Percentiles rank a stretch among this genome's conserved stretches.
Evolutionary conservation across 2,329 filamentous ascomycete genomes (phyloP).

Genomic region (Penicillium sp.): DNA sequence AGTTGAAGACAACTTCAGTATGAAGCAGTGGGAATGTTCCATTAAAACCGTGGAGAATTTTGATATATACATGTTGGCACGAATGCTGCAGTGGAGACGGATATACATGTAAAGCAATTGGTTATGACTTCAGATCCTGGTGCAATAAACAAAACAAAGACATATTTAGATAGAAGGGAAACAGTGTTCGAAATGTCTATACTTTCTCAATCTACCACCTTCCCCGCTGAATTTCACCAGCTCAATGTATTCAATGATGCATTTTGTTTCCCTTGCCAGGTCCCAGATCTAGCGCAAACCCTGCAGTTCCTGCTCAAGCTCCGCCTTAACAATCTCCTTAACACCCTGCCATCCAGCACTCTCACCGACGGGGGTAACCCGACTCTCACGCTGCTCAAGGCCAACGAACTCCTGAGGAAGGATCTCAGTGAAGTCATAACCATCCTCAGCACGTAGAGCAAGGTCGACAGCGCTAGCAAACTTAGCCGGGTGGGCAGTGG

Average conservation of each 20-base stretch:
- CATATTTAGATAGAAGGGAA: neutral
- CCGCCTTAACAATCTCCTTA: constrained; percentile 1
- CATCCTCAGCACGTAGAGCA: constrained; percentile 68
- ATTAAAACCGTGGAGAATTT: neutral
- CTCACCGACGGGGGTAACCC: neutral
- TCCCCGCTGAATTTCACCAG: neutral
- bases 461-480: constrained; percentile 82
- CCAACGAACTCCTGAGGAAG: constrained; percentile 79
- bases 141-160: neutral
- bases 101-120: neutral
- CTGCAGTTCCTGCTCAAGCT: neutral
- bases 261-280: neutral
- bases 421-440: constrained; percentile 75
- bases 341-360: constrained; percentile 1
- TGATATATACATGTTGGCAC: neutral
- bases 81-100: neutral
- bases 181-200: neutral
- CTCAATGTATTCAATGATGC: neutral
- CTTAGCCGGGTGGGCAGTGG: constrained; percentile 94
- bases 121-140: neutral
- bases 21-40: neutral
- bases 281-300: neutral
- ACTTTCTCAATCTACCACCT: neutral
- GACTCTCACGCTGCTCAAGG: constrained; percentile 59
- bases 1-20: neutral